phyloP scores from a whole-genome alignment of 495 filamentous ascomycete genomes.

The Staphylotrichum tortipilum region DNA sequence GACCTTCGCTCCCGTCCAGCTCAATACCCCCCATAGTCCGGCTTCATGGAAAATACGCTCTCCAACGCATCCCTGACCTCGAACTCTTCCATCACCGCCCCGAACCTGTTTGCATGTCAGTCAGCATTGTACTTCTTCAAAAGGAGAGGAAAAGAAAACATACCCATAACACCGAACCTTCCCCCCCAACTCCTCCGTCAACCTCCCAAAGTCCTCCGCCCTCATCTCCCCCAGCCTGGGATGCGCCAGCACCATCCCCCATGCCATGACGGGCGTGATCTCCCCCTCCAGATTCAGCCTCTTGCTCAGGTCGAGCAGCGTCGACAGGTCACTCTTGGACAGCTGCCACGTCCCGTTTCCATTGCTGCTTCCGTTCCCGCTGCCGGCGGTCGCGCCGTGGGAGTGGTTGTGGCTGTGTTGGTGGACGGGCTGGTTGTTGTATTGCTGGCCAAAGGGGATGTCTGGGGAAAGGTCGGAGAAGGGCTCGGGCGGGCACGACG shows the following conservation, averaged over 20 bases:
- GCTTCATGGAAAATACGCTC: slow-evolving; percentile 57
- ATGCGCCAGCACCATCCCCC: slow-evolving; percentile 70
- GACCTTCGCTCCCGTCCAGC: too few relatives aligned
- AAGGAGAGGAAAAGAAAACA: slow-evolving; percentile 31
- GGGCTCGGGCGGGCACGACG: slow-evolving; percentile 67
- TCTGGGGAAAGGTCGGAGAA: slow-evolving; percentile 37
- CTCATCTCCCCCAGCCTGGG: slow-evolving; percentile 56
- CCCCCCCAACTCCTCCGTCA: slow-evolving; percentile 62
- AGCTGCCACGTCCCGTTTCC: slow-evolving; percentile 55
- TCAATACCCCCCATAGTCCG: slow-evolving; percentile 36
- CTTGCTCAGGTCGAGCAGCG: slow-evolving; percentile 75
- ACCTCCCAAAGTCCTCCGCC: slow-evolving; percentile 58
- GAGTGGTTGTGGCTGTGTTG: not conserved
- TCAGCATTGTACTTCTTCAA: not conserved
- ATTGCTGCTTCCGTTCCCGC: slow-evolving; percentile 4
- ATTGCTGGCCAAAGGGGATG: slow-evolving; percentile 45
- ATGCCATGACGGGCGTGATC: slow-evolving; percentile 95
- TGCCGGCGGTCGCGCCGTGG: slow-evolving; percentile 8
- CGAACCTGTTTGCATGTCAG: slow-evolving; percentile 46
- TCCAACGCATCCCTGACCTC: slow-evolving; percentile 81
- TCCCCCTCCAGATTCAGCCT: slow-evolving; percentile 82
- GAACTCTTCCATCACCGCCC: slow-evolving; percentile 82
- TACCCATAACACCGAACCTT: slow-evolving; percentile 94
- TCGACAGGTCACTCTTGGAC: slow-evolving; percentile 62
- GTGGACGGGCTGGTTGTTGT: too few relatives aligned